Evolutionary conservation across 768 basidiomycete genomes (phyloP).

Genomic region (Grammothele lineata): DNA sequence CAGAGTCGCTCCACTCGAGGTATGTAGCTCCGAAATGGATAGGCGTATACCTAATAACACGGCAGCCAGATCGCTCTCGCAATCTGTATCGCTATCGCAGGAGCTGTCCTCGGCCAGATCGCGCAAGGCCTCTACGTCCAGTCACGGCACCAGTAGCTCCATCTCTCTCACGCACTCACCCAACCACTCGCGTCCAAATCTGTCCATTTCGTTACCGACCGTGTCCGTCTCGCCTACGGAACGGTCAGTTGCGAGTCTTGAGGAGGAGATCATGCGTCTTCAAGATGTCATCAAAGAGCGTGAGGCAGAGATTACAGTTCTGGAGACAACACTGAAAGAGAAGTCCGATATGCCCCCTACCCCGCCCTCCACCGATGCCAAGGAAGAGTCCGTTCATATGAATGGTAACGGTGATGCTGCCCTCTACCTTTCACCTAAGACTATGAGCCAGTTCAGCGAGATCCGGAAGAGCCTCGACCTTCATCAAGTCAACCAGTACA

Average conservation of each 20-base stretch:
- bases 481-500: slow-evolving; percentile 26
- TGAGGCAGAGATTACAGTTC: slow-evolving; percentile 80
- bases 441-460: slow-evolving; percentile 68
- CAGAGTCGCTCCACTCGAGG: slow-evolving; percentile 88
- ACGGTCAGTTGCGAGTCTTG: slow-evolving; percentile 79
- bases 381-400: too few species aligned
- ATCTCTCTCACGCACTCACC: slow-evolving; percentile 59
- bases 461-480: slow-evolving; percentile 65
- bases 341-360: slow-evolving; percentile 21
- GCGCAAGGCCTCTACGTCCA: slow-evolving; percentile 79
- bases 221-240: slow-evolving; percentile 41
- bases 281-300: slow-evolving; percentile 90
- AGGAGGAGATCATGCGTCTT: slow-evolving; percentile 92
- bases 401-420: slow-evolving; percentile 26
- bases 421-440: slow-evolving; percentile 61
- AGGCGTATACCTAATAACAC: slow-evolving; percentile 16
- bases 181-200: slow-evolving; percentile 45
- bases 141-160: slow-evolving; percentile 64
- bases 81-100: slow-evolving; percentile 96
- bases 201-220: slow-evolving; percentile 53
- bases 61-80: slow-evolving; percentile 73
- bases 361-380: slow-evolving; percentile 1
- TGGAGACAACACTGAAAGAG: slow-evolving; percentile 55
- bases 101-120: slow-evolving; percentile 86
- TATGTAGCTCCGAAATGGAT: slow-evolving; percentile 27